Conservation (phyloP, 257 asterid genomes). For the Apocynum venetum region DNA sequence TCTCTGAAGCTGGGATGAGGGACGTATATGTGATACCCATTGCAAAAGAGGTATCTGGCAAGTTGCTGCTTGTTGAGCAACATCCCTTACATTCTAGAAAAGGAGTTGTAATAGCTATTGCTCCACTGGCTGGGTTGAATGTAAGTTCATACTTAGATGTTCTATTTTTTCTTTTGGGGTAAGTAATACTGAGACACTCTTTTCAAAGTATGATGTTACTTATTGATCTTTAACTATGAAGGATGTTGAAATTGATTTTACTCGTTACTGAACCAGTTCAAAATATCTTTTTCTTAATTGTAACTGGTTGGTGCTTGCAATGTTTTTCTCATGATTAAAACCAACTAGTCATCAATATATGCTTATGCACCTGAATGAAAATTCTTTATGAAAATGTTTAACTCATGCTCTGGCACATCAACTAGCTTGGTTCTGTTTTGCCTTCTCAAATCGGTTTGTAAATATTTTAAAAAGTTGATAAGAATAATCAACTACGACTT, state of each 20-base stretch:
- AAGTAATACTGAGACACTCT: not conserved
- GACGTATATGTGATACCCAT: constrained; percentile 19
- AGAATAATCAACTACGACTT: not conserved
- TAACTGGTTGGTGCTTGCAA: not conserved
- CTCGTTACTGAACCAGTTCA: not conserved
- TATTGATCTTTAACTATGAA: not conserved
- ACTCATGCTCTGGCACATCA: not conserved
- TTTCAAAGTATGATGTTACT: not conserved
- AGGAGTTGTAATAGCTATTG: constrained; percentile 25
- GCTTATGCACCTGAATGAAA: not conserved
- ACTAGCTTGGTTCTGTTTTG: not conserved
- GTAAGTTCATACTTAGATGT: constrained; percentile 9
- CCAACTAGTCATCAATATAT: not conserved
- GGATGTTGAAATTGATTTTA: constrained; percentile 3
- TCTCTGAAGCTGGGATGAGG: constrained; percentile 20
- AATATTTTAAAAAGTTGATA: not conserved
- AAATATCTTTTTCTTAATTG: not conserved
- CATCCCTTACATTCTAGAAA: constrained; percentile 18
- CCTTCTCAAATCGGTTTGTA: not conserved
- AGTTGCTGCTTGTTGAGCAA: constrained; percentile 21
- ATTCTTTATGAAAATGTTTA: not conserved
- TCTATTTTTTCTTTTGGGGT: not conserved
- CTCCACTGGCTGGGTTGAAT: constrained; percentile 25
- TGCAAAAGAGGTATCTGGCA: constrained; percentile 17
- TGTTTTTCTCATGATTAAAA: not conserved